These are phyloP conservation scores for Picea abies DNA, from an alignment of 83 land plant genomes.

Conservation along the genomic window DNA sequence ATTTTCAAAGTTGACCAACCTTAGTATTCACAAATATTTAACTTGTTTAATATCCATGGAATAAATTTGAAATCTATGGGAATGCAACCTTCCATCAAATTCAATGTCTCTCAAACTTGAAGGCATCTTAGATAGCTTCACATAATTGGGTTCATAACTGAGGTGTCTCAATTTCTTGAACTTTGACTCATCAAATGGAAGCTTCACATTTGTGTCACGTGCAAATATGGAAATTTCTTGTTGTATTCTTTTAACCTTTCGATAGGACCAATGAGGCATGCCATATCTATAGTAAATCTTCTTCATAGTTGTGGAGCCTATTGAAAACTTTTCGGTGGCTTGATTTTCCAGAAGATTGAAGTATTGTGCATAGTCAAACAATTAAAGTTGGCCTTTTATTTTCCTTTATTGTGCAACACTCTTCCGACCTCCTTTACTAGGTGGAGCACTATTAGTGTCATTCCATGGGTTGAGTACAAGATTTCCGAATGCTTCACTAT, in stretches of 20 bases:
- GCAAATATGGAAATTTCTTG: too few species aligned
- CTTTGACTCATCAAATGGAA: too few species aligned
- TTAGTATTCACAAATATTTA: too few species aligned
- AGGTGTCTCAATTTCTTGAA: too few species aligned
- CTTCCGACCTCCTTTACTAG: constrained; percentile 7
- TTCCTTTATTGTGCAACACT: constrained; percentile 40
- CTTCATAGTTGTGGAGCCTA: constrained; percentile 12
- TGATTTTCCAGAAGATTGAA: constrained; percentile 51
- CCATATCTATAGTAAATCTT: constrained; percentile 48
- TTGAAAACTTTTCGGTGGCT: constrained; percentile 36
- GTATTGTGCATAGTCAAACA: constrained; percentile 42
- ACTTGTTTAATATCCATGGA: too few species aligned
- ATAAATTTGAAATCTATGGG: too few species aligned
- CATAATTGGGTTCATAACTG: too few species aligned
- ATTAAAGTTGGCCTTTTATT: constrained; percentile 44
- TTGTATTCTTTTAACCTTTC: constrained; percentile 29
- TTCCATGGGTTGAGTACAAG: neutral
- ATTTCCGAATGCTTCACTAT: neutral
- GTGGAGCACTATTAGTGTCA: neutral
- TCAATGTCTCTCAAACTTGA: too few species aligned
- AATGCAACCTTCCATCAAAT: too few species aligned
- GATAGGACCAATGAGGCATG: constrained; percentile 52
- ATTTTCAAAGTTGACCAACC: too few species aligned
- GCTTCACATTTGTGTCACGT: too few species aligned
- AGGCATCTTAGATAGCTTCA: too few species aligned